Evolutionary conservation across 2,329 filamentous ascomycete species (phyloP).

Genomic region (Neophaeococcomyces aloes): DNA sequence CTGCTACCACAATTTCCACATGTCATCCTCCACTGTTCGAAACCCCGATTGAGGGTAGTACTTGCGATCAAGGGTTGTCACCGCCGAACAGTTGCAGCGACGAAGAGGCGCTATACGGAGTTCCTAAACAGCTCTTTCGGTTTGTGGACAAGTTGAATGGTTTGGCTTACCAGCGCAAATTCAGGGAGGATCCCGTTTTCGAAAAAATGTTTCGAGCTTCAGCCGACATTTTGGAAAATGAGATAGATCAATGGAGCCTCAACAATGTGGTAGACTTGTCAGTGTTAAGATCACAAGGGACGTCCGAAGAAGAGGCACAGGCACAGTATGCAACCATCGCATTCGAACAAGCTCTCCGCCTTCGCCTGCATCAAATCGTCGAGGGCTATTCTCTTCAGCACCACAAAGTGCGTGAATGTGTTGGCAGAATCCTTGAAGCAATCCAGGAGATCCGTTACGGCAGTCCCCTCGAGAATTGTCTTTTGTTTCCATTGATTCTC

Average conservation of each 20-base stretch:
- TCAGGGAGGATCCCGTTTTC: conserved; percentile 23
- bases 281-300: no score
- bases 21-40: conserved; percentile 23
- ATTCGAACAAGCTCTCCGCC: conserved; percentile 34
- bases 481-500: conserved; percentile 36
- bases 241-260: no score
- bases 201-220: conserved; percentile 26
- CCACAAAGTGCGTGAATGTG: conserved; percentile 26
- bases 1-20: conserved; percentile 25
- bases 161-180: conserved; percentile 23
- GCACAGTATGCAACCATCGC: conserved; percentile 29
- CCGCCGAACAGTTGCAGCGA: conserved; percentile 3
- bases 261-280: no score
- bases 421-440: conserved; percentile 29
- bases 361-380: conserved; percentile 35
- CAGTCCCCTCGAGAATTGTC: conserved; percentile 32
- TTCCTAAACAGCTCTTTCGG: conserved; percentile 19
- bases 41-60: conserved; percentile 1
- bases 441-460: conserved; percentile 34
- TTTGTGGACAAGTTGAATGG: conserved; percentile 24
- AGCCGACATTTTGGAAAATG: conserved; percentile 27
- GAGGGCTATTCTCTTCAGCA: conserved; percentile 33
- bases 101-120: conserved; percentile 9
- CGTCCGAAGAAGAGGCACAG: conserved; percentile 20
- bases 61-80: no score